phyloP scores from a whole-genome alignment of 768 basidiomycete species.

The Hypsizygus marmoreus region DNA sequence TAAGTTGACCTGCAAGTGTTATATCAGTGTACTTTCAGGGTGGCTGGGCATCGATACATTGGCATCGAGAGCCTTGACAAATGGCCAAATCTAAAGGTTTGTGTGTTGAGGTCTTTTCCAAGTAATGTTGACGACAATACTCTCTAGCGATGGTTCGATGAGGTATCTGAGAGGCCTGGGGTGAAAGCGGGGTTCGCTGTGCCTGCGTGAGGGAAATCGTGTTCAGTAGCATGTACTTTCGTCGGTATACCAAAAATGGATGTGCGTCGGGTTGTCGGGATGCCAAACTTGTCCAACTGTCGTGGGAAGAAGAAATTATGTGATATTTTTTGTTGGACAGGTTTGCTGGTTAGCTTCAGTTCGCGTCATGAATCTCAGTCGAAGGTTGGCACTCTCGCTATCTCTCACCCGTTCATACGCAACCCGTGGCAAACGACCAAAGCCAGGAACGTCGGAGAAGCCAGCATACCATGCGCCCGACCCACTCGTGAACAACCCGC shows the following conservation, averaged over 20 bases:
- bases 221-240: too few species aligned
- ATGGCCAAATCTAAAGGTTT: conserved; percentile 40
- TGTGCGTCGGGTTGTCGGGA: too few species aligned
- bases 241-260: too few species aligned
- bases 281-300: too few species aligned
- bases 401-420: conserved; percentile 42
- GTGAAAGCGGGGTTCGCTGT: conserved; percentile 23
- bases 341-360: neutral
- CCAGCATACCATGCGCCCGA: conserved; percentile 62
- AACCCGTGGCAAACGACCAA: conserved; percentile 48
- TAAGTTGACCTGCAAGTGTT: too few species aligned
- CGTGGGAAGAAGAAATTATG: conserved; percentile 17
- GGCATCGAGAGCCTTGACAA: conserved; percentile 36
- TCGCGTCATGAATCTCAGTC: conserved; percentile 24
- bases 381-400: conserved; percentile 25
- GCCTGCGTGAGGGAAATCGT: conserved; percentile 6
- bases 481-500: conserved; percentile 54
- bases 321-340: conserved; percentile 2
- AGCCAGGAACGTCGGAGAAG: conserved; percentile 51
- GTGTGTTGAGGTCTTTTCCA: conserved; percentile 10
- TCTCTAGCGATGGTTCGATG: conserved; percentile 24
- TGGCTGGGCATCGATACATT: conserved; percentile 26
- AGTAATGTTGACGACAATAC: neutral
- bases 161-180: conserved; percentile 23
- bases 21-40: too few species aligned